Evolutionary conservation across 75 land plant species (phyloP), one percentile per base, ranked within the genome.

Genomic region (Cupressus sempervirens): DNA sequence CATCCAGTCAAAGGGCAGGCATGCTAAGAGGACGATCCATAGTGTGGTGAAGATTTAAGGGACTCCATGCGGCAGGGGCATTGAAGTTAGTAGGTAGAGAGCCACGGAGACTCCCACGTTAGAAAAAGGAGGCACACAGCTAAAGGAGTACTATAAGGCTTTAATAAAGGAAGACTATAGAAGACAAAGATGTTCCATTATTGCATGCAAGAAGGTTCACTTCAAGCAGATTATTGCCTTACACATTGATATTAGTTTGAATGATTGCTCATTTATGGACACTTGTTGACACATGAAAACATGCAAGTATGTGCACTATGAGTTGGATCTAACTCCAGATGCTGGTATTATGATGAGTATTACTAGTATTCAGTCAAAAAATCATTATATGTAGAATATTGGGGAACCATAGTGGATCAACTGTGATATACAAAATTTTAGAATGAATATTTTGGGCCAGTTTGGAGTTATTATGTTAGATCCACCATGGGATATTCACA

Each of bases 381-480:
- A 85, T 88, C 93, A 40, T 92, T 84, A 76, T 91, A 98, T 75
- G 94, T 97, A 81, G 95, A 98, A 77, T 98, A 96, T 89, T 86
- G 99, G 98, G 79, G 98, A 98, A 83, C 89, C 99, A 73, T 96
- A 98, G 86, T 98, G 98, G 98, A 95, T 98, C 50, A 93, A 95
- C 48, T 98, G 97, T 88, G 99, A 96, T 86, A 96, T 96, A 13
- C 96, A 97, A 30, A 86, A 65, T 30, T 98, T 96, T 82, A 88
- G 93, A 82, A 96, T 98, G 99, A 97, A 96, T 86, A 95, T 98
- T 79, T 85, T 98, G 80, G 99, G 98, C 38, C 93, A 96, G 74
- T 98, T 98, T 92, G 99, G 98, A 75, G 98, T 98, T 82, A 96
- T 98, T 67, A 98, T 98, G 99, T 98, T 95, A 74, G 98, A 98